These are phyloP conservation scores for Melampsora occidentalis DNA, from an alignment of 1,284 basidiomycete species.

Conservation along the genomic window DNA sequence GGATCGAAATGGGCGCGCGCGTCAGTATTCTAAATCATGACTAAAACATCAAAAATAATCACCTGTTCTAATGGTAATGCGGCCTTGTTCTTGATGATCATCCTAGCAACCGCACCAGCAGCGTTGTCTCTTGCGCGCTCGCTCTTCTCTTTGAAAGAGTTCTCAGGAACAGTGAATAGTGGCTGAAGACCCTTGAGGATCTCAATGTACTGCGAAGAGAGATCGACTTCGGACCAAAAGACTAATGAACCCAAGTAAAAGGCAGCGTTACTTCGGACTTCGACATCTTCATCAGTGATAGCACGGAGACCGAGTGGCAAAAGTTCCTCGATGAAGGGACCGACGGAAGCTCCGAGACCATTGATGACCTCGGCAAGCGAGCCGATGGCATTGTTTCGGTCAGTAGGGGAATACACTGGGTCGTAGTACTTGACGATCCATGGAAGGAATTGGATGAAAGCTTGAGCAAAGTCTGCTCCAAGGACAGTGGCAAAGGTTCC, in stretches of 20 bases:
- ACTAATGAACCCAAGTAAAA: conserved; percentile 90
- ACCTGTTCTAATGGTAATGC: conserved; percentile 81
- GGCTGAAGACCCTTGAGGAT: conserved; percentile 78
- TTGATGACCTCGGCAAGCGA: conserved; percentile 92
- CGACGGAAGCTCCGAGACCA: conserved; percentile 82
- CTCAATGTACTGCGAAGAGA: conserved; percentile 75
- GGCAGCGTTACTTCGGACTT: conserved; percentile 93
- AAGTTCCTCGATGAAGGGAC: conserved; percentile 74
- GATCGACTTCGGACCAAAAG: conserved; percentile 78
- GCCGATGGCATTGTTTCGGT: conserved; percentile 89
- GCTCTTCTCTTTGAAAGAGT: conserved; percentile 64
- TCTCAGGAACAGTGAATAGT: conserved; percentile 69
- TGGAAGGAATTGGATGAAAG: conserved; percentile 82
- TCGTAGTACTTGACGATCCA: conserved; percentile 87
- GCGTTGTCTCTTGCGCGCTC: conserved; percentile 91
- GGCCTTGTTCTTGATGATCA: conserved; percentile 76
- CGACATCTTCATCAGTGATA: conserved; percentile 77
- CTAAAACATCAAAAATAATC: background rate
- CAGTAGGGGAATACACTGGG: conserved; percentile 63
- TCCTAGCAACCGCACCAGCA: conserved; percentile 81
- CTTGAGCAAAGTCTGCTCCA: conserved; percentile 77
- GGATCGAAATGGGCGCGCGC: background rate
- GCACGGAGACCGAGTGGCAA: conserved; percentile 79
- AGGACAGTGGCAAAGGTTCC: conserved; percentile 82
- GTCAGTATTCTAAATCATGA: background rate